These are phyloP conservation scores for Petasospora fabianii DNA, from an alignment of 1,139 yeast species.

Conservation along the genomic window DNA sequence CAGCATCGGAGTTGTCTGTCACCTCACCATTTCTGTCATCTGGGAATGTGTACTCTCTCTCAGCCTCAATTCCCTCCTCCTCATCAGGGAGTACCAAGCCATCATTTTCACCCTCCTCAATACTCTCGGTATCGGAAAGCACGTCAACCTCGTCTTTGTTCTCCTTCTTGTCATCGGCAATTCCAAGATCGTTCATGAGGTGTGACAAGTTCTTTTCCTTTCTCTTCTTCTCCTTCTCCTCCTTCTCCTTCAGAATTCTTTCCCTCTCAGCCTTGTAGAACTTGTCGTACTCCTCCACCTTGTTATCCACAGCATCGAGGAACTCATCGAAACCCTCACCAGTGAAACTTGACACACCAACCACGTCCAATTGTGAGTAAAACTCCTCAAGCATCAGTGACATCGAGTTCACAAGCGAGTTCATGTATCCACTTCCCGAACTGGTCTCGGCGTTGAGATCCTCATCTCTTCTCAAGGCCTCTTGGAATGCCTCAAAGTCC, in stretches of 20 bases:
- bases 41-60: slow-evolving; percentile 67
- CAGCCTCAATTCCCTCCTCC: slow-evolving; percentile 39
- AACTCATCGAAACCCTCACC: slow-evolving; percentile 95
- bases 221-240: slow-evolving; percentile 66
- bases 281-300: slow-evolving; percentile 82
- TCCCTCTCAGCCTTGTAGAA: slow-evolving; percentile 87
- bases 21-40: slow-evolving; percentile 66
- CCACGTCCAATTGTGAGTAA: slow-evolving; percentile 88
- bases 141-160: slow-evolving; percentile 21
- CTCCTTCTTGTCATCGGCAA: slow-evolving; percentile 60
- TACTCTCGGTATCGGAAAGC: slow-evolving; percentile 21
- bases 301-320: slow-evolving; percentile 73
- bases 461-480: slow-evolving; percentile 61
- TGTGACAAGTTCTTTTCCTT: slow-evolving; percentile 69
- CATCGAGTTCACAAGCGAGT: slow-evolving; percentile 90
- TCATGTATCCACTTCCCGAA: slow-evolving; percentile 88
- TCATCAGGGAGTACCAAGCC: slow-evolving; percentile 65
- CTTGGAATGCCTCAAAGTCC: slow-evolving; percentile 90
- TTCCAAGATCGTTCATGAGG: slow-evolving; percentile 38
- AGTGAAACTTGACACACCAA: slow-evolving; percentile 85
- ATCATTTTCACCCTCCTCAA: slow-evolving; percentile 42
- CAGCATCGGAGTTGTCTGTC: slow-evolving; percentile 50
- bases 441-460: slow-evolving; percentile 48
- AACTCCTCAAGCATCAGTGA: slow-evolving; percentile 95
- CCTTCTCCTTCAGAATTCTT: slow-evolving; percentile 69